Evolutionary conservation across 2,329 filamentous ascomycete genomes (phyloP), one percentile per base, ranked within the genome.

Genomic region (Niveomyces coronatus): DNA sequence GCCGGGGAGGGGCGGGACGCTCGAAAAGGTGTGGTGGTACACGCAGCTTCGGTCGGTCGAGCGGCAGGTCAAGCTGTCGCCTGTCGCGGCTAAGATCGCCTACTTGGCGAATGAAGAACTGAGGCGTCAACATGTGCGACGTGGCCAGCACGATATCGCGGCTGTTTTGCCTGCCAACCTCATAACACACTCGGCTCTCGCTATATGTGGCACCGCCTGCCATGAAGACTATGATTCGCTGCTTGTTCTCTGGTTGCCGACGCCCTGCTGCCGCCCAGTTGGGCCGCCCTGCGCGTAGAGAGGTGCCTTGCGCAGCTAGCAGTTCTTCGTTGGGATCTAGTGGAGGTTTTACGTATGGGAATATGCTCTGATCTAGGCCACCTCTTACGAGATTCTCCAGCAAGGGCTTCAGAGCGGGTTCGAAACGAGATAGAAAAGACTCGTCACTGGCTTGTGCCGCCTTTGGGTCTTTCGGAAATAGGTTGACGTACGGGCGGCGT

Each of bases 161-260:
- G 37, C 76, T 77, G 32, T 77, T 77, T 35, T 77, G 66, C 37
- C 79, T 72, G 3, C 85, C 82, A 18, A 89, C 66, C 51, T 95
- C 86, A 56, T 96, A 96, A 62, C 91, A 98, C 10, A 79, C 74
- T 19, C 91, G 78, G 22, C 85, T 74, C 62, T 98, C 91, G 5
- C 85, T 87, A 57, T 89, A 94, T 0, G 91, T 96, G 15, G 91
- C 91, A 31, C 91, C 91, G 33, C 91, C 91, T 2, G 89, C 91
- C 72, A 96, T 82, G 56, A 94, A 96, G 13, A 96, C 80, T 42
- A 98, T 84, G 38, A 96, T 73, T 37, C 91, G 79, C 57, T 98
- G 91, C 37, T 82, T 77, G 47, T 88, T 93, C 55, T 96, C 89
- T 2, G 59, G 43, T 70, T 76, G 42, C 67, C 79, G 74, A 31